Evolutionary conservation across 345 rosid genomes (phyloP).

Genomic region (Eucalyptus polybractea): DNA sequence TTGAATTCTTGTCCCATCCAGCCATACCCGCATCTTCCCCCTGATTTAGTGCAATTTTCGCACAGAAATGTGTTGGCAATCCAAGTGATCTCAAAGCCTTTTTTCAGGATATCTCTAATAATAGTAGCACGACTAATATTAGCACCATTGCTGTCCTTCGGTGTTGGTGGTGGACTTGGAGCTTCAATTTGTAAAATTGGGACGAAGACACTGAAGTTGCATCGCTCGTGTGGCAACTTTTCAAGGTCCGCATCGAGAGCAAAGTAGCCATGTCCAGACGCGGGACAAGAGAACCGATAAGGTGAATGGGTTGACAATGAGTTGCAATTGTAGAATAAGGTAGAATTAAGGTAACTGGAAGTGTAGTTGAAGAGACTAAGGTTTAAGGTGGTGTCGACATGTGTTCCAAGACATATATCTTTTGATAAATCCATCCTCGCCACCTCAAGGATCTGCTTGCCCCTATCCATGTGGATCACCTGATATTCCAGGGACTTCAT

Average conservation of each 20-base stretch:
- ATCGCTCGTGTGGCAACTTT: fast-evolving
- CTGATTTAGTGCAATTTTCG: neutral
- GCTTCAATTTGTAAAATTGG: neutral
- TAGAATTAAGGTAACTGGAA: fast-evolving
- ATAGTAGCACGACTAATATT: fast-evolving
- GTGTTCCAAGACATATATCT: too few species aligned
- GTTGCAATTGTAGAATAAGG: too few species aligned
- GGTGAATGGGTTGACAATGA: fast-evolving
- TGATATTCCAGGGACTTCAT: too few species aligned
- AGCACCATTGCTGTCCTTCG: fast-evolving
- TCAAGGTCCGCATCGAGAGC: neutral
- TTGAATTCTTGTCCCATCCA: too few species aligned
- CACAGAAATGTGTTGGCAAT: neutral
- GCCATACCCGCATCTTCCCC: too few species aligned
- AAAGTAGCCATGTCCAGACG: too few species aligned
- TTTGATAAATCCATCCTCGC: too few species aligned
- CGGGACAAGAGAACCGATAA: too few species aligned
- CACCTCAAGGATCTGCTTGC: too few species aligned
- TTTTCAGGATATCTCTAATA: fast-evolving
- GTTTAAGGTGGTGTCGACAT: too few species aligned
- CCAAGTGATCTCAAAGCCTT: neutral
- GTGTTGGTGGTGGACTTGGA: fast-evolving
- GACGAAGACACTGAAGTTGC: neutral
- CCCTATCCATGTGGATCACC: too few species aligned
- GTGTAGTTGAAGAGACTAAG: too few species aligned